Percentiles rank a stretch among this genome's conserved stretches.
Conservation (phyloP, 2,329 filamentous ascomycete genomes). For the Colletotrichum sansevieriae region DNA sequence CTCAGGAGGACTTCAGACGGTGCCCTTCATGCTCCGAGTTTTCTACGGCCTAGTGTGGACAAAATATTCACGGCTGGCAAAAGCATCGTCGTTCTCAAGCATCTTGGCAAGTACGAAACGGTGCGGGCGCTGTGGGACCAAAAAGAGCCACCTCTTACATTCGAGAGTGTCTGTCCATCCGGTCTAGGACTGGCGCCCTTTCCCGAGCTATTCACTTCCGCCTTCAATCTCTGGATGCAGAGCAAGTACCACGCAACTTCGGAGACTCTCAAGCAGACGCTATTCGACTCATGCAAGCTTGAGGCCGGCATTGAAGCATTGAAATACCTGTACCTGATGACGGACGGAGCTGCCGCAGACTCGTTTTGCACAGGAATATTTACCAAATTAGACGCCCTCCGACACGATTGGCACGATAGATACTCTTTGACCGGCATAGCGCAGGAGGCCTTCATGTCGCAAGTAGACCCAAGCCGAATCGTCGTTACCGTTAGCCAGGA, state of each 20-base stretch:
- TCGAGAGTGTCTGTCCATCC: constrained; percentile 66
- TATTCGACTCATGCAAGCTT: constrained; percentile 79
- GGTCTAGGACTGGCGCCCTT: constrained; percentile 72
- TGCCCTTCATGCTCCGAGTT: constrained; percentile 76
- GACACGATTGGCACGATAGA: constrained; percentile 79
- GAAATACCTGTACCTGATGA: constrained; percentile 80
- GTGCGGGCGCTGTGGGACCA: constrained; percentile 48
- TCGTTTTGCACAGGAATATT: constrained; percentile 79
- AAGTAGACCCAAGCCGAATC: constrained; percentile 72
- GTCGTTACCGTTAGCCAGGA: constrained; percentile 65
- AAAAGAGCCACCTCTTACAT: constrained; percentile 65
- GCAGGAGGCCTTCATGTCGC: constrained; percentile 75
- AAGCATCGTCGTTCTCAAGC: constrained; percentile 85
- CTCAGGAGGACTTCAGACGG: constrained; percentile 73
- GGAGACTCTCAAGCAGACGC: constrained; percentile 71
- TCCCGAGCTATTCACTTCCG: constrained; percentile 77
- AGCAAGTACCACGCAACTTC: constrained; percentile 80
- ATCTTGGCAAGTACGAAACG: constrained; percentile 69
- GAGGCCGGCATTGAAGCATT: constrained; percentile 75
- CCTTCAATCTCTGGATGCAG: constrained; percentile 82
- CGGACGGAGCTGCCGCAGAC: constrained; percentile 77
- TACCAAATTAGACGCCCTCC: constrained; percentile 75
- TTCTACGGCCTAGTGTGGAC: constrained; percentile 76
- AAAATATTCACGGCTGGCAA: constrained; percentile 91
- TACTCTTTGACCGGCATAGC: constrained; percentile 84